phyloP scores from a whole-genome alignment of 805 yeast genomes.

The Metschnikowia anglica region DNA sequence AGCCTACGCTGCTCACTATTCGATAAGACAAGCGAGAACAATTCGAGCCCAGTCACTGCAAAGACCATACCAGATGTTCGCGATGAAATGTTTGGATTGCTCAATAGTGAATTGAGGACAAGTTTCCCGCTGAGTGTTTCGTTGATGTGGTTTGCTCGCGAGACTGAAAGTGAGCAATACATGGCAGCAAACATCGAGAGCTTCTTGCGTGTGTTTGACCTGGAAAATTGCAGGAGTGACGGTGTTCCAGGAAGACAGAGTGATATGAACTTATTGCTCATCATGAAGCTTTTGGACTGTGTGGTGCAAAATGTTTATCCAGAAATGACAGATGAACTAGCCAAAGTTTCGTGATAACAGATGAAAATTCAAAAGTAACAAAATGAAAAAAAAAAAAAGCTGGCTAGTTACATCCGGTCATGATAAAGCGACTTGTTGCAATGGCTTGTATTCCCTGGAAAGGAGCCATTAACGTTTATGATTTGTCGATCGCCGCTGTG shows the following conservation, averaged over 20 bases:
- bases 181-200: constrained; percentile 17
- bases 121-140: neutral
- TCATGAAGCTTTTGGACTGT: constrained; percentile 25
- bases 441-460: too few species aligned
- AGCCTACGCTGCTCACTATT: constrained; percentile 18
- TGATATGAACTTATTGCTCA: constrained; percentile 24
- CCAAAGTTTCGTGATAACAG: too few species aligned
- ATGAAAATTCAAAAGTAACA: too few species aligned
- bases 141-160: constrained; percentile 10
- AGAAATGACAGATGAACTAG: constrained; percentile 16
- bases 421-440: too few species aligned
- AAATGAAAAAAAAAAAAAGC: too few species aligned
- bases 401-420: too few species aligned
- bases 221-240: neutral
- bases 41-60: neutral
- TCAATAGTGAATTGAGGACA: neutral
- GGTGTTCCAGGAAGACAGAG: constrained; percentile 3
- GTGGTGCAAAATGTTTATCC: constrained; percentile 26
- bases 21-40: constrained; percentile 5
- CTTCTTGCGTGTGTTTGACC: constrained; percentile 20
- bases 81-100: constrained; percentile 3
- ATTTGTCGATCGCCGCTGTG: too few species aligned
- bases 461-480: too few species aligned
- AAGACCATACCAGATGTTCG: neutral
- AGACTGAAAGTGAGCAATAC: constrained; percentile 21